Base-by-base conservation (phyloP, 2,329 filamentous ascomycete species). In the Madurella mycetomatis region DNA sequence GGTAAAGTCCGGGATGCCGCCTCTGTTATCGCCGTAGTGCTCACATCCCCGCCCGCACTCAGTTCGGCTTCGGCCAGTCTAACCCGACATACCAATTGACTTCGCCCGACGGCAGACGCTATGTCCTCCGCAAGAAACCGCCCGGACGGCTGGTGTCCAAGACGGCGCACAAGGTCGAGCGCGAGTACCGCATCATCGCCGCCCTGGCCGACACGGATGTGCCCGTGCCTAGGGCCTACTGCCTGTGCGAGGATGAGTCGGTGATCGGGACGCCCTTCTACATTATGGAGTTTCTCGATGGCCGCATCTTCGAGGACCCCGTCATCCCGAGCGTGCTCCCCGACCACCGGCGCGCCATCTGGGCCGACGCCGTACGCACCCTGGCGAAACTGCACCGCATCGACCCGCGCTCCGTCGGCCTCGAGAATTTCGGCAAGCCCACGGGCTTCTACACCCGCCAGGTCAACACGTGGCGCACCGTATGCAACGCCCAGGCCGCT, bases 51-150 rank as follows among this genome's bases (percentile, higher is more conserved):
- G 25, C 25, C 25, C 25, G 25, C 25, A 25, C 25, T 7, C 7
- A 97, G 89, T 99, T 97, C 69, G 90, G 92, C 65, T 97, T 95
- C 70, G 94, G 94, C 56, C 94, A 97, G 74, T 96, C 90, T 55
- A 99, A 97, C 70, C 94, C 94, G 43, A 99, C 94, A 2, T 99
- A 97, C 74, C 90, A 92, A 66, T 79, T 97, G 66, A 95, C 85
- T 15, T 85, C 85, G 49, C 78, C 83, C 61, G 78, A 84, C 67
- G 83, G 85, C 49, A 71, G 76, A 62, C 84, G 85, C 67, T 96
- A 86, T 73, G 94, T 99, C 34, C 82, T 97, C 76, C 90, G 94
- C 70, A 97, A 99, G 81, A 97, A 97, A 75, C 94, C 94, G 1
- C 92, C 94, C n/a, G 94, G 94, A 60, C 85, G 87, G 74, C 85